Conservation (phyloP, 2,329 filamentous ascomycete species). For the Tolypocladium endophyticum region DNA sequence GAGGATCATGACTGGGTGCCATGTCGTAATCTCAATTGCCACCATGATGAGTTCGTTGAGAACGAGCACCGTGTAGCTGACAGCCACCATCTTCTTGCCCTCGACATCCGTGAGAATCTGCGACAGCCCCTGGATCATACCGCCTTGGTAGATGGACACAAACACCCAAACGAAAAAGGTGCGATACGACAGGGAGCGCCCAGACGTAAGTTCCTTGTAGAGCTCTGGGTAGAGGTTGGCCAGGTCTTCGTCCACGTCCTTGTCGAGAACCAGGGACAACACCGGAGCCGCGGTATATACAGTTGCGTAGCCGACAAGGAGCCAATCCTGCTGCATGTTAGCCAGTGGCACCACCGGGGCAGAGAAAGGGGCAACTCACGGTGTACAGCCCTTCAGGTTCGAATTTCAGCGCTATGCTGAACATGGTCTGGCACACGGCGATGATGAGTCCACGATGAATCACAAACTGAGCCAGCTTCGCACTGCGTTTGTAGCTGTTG, state of each 20-base stretch:
- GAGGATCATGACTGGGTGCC: constrained; percentile 88
- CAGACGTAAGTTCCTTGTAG: constrained; percentile 92
- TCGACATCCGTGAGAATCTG: constrained; percentile 78
- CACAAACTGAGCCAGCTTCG: constrained; percentile 94
- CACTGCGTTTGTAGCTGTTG: constrained; percentile 92
- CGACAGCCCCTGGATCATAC: constrained; percentile 88
- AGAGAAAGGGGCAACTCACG: constrained; percentile 20
- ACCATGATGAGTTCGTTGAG: constrained; percentile 97
- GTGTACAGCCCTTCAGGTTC: constrained; percentile 91
- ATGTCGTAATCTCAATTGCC: constrained; percentile 89
- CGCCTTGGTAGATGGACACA: constrained; percentile 89
- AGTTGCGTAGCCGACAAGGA: constrained; percentile 92
- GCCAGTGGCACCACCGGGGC: neutral
- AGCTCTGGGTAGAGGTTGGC: constrained; percentile 94
- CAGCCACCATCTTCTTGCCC: constrained; percentile 67
- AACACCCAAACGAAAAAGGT: constrained; percentile 97
- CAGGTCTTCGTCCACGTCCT: constrained; percentile 86
- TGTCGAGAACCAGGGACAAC: constrained; percentile 85
- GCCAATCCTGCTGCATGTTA: constrained; percentile 57
- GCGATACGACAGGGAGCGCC: constrained; percentile 76
- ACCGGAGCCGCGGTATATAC: constrained; percentile 92
- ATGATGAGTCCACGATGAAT: constrained; percentile 96
- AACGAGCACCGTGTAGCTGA: constrained; percentile 85
- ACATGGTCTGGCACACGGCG: constrained; percentile 92
- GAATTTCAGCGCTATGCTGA: constrained; percentile 84